These are phyloP conservation scores for Candida manassasensis DNA, from an alignment of 805 yeast genomes.

Conservation along the genomic window DNA sequence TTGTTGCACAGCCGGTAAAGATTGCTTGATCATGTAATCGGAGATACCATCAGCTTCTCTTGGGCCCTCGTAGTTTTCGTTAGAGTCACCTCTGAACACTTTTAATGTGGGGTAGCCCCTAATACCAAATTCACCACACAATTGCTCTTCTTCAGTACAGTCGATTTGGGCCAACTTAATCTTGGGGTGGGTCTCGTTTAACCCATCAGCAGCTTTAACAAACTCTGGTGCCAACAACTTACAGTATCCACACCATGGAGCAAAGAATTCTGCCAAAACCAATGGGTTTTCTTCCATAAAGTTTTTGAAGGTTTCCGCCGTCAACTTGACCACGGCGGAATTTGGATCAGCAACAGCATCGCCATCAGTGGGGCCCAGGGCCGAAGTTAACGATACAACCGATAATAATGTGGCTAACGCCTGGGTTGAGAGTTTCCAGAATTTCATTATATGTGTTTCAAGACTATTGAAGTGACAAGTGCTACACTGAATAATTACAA, in stretches of 20 bases:
- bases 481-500: too few species aligned
- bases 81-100: slow-evolving; percentile 53
- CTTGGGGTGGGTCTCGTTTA: slow-evolving; percentile 47
- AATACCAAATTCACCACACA: slow-evolving; percentile 64
- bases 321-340: slow-evolving; percentile 81
- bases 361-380: slow-evolving; percentile 41
- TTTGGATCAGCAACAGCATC: slow-evolving; percentile 74
- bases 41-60: slow-evolving; percentile 78
- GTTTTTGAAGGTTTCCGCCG: slow-evolving; percentile 57
- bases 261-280: slow-evolving; percentile 82
- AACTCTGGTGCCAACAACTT: slow-evolving; percentile 81
- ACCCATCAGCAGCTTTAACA: slow-evolving; percentile 62
- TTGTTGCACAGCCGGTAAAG: slow-evolving; percentile 61
- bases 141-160: slow-evolving; percentile 71
- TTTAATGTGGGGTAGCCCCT: slow-evolving; percentile 84
- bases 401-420: slow-evolving; percentile 35
- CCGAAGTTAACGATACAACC: slow-evolving; percentile 27
- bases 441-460: slow-evolving; percentile 24
- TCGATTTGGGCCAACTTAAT: slow-evolving; percentile 80
- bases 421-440: slow-evolving; percentile 36
- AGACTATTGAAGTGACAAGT: too few species aligned
- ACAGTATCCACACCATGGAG: slow-evolving; percentile 99
- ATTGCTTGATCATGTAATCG: slow-evolving; percentile 72
- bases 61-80: slow-evolving; percentile 74
- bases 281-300: slow-evolving; percentile 70